phyloP scores from a whole-genome alignment of 2,329 filamentous ascomycete species.

The Amesomyces nigricolor region DNA sequence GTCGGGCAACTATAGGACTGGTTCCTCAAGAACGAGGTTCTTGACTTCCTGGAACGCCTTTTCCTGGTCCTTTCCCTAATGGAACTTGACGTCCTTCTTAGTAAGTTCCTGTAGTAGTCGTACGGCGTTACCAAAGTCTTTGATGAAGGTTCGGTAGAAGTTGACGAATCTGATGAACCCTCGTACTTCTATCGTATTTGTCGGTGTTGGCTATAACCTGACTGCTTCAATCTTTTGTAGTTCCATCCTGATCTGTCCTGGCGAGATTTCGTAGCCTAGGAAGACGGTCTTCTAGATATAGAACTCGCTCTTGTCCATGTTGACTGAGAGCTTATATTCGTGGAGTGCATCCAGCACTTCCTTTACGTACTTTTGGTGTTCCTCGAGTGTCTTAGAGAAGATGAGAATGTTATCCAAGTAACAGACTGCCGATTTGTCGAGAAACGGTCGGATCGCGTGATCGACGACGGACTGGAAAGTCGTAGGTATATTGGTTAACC shows the following conservation, averaged over 20 bases:
- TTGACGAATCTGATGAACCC: constrained; percentile 27
- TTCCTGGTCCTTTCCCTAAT: too few species aligned
- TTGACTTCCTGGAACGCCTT: too few species aligned
- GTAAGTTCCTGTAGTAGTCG: too few species aligned
- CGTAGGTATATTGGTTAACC: constrained; percentile 22
- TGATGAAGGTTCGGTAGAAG: too few species aligned
- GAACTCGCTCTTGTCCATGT: constrained; percentile 6
- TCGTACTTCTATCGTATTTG: constrained; percentile 23
- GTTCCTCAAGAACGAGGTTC: too few species aligned
- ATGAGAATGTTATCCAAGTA: constrained; percentile 21
- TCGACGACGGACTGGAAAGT: constrained; percentile 14
- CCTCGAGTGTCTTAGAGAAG: constrained; percentile 8
- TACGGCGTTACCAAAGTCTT: too few species aligned
- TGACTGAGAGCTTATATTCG: neutral
- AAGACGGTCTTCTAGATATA: neutral
- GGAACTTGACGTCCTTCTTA: too few species aligned
- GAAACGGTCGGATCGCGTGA: neutral
- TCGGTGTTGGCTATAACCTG: neutral
- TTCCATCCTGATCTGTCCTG: neutral
- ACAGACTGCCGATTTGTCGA: constrained; percentile 9
- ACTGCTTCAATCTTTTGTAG: neutral
- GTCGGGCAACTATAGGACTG: too few species aligned
- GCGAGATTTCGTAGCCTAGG: neutral
- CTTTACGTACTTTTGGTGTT: constrained; percentile 5
- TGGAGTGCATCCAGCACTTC: neutral